phyloP scores from a whole-genome alignment of 768 basidiomycete species.

The Mycena filopes region DNA sequence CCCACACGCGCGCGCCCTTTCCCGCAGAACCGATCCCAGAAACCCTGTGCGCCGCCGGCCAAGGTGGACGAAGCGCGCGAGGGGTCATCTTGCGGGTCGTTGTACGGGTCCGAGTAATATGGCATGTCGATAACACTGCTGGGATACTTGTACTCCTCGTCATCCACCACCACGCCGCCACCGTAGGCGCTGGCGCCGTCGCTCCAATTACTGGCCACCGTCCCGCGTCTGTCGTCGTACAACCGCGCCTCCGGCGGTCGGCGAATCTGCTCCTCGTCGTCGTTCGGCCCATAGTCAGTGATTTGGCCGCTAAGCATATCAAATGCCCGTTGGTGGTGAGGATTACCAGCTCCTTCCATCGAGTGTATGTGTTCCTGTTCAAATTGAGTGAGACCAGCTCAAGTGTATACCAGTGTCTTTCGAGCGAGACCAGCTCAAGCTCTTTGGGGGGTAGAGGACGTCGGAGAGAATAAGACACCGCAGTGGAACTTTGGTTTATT shows the following conservation, averaged over 20 bases:
- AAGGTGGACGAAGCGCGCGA: conserved; percentile 12
- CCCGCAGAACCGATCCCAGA: conserved; percentile 41
- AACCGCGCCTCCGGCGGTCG: conserved; percentile 1
- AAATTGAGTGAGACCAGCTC: conserved; percentile 39
- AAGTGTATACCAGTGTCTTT: conserved; percentile 8
- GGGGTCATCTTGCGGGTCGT: conserved; percentile 1
- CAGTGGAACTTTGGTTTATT: conserved; percentile 2
- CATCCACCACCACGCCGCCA: background rate
- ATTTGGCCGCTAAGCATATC: conserved; percentile 34
- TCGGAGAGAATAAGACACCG: background rate
- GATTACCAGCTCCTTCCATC: conserved; percentile 35
- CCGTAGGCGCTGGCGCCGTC: conserved; percentile 18
- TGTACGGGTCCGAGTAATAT: background rate
- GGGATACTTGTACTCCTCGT: background rate
- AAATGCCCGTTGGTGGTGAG: conserved; percentile 38
- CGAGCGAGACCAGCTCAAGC: conserved; percentile 40
- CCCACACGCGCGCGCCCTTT: conserved; percentile 38
- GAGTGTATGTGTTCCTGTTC: conserved; percentile 1
- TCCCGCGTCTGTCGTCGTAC: conserved; percentile 16
- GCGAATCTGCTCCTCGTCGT: conserved; percentile 21
- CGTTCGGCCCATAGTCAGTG: conserved; percentile 20
- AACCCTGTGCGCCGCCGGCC: conserved; percentile 10
- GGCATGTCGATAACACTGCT: conserved; percentile 22
- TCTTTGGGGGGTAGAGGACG: background rate
- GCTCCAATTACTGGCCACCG: conserved; percentile 9